These are phyloP conservation scores for Psilocybe sp. DNA, from an alignment of 768 basidiomycete species.

Conservation along the genomic window DNA sequence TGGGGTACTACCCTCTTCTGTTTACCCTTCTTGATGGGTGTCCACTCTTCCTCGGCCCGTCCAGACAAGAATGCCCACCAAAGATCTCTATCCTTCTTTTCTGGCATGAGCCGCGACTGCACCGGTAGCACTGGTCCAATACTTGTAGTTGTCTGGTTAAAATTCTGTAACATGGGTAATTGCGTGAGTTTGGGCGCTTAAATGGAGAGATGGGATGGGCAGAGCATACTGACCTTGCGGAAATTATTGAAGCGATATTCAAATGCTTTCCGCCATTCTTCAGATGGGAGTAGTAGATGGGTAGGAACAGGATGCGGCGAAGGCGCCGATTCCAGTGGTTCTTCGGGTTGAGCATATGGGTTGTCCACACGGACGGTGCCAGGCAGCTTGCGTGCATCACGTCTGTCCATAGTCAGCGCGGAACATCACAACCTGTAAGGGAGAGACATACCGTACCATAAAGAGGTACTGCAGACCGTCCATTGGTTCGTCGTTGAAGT, in stretches of 20 bases:
- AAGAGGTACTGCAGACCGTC: constrained; percentile 83
- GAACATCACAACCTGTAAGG: not conserved
- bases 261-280: constrained; percentile 64
- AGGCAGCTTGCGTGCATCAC: constrained; percentile 68
- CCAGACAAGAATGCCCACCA: constrained; percentile 84
- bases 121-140: constrained; percentile 31
- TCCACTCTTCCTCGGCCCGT: constrained; percentile 67
- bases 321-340: constrained; percentile 8
- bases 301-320: constrained; percentile 13
- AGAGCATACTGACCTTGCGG: constrained; percentile 46
- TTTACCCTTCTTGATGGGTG: constrained; percentile 41
- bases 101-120: constrained; percentile 49
- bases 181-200: not conserved
- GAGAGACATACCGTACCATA: constrained; percentile 60
- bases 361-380: constrained; percentile 62
- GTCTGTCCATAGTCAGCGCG: constrained; percentile 36
- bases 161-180: constrained; percentile 49
- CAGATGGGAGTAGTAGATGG: constrained; percentile 50
- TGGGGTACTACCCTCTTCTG: constrained; percentile 10
- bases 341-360: constrained; percentile 52
- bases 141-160: constrained; percentile 57
- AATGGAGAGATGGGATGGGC: not conserved
- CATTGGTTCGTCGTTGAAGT: constrained; percentile 61
- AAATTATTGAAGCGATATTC: constrained; percentile 63
- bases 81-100: constrained; percentile 65